Percentiles rank a stretch among this genome's conserved stretches.
These are phyloP conservation scores for Cercospora sp. DNA, from an alignment of 2,329 filamentous ascomycete genomes.

Conservation along the genomic window DNA sequence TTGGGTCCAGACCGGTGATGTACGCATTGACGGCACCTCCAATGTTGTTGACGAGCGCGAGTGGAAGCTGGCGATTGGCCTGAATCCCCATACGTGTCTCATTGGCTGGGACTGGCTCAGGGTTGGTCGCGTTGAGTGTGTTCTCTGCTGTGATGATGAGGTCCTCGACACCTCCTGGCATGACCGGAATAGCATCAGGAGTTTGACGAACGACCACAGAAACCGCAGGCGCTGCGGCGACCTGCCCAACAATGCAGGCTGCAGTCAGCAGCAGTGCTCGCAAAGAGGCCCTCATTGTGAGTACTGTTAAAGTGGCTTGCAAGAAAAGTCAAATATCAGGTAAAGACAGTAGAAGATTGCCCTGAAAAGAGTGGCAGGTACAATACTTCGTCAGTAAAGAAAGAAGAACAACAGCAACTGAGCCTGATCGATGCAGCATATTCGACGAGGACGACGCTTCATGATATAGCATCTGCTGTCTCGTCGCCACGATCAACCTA, in stretches of 20 bases:
- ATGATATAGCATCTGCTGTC: constrained; percentile 2
- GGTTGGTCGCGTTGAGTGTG: constrained; percentile 23
- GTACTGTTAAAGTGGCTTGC: not conserved
- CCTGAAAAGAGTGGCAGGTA: constrained; percentile 14
- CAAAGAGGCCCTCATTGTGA: constrained; percentile 11
- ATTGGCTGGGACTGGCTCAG: constrained; percentile 14
- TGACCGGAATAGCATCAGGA: constrained; percentile 17
- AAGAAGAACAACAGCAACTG: not conserved
- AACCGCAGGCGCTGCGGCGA: constrained; percentile 11
- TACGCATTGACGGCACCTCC: constrained; percentile 48
- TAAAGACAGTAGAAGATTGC: constrained; percentile 12
- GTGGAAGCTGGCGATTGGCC: constrained; percentile 23
- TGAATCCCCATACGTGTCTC: constrained; percentile 13
- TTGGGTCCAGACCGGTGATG: constrained; percentile 48
- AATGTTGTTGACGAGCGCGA: constrained; percentile 50
- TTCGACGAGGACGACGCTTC: not conserved
- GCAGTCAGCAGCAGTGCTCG: constrained; percentile 7
- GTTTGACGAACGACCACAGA: constrained; percentile 4
- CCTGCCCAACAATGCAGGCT: constrained; percentile 10
- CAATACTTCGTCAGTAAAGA: constrained; percentile 12
- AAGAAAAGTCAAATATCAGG: not conserved
- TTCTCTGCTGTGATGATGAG: constrained; percentile 22
- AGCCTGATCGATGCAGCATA: not conserved
- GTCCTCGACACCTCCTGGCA: constrained; percentile 22
- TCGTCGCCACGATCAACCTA: not conserved